A percentile compares a stretch with the other conserved stretches of the same genome.
These are phyloP conservation scores for Petunia secreta DNA, from an alignment of 257 asterid species.

Conservation along the genomic window DNA sequence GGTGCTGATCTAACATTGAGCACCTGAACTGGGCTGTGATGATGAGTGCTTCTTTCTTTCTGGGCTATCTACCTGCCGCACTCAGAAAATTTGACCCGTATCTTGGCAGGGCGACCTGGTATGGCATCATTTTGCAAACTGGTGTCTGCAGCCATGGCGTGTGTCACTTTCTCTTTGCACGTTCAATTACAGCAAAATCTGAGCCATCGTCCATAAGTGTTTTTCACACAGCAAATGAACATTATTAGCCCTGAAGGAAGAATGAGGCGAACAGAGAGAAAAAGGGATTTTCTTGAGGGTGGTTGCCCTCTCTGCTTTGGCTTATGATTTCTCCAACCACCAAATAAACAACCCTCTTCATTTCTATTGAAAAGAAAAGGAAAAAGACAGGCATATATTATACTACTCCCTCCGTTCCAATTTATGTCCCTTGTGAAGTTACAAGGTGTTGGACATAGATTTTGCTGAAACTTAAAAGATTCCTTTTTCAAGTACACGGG, in stretches of 20 bases:
- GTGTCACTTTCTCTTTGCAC: slow-evolving; percentile 2
- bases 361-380: too few relatives aligned
- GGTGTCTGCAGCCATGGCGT: slow-evolving; percentile 1
- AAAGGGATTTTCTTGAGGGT: neutral
- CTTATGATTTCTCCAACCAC: too few relatives aligned
- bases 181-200: neutral
- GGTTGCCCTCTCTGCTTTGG: too few relatives aligned
- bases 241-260: neutral
- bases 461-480: too few relatives aligned
- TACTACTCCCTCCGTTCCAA: too few relatives aligned
- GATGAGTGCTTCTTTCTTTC: slow-evolving; percentile 18
- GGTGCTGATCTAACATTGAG: too few relatives aligned
- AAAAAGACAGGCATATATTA: too few relatives aligned
- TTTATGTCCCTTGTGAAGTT: too few relatives aligned
- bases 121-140: neutral
- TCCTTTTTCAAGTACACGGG: too few relatives aligned
- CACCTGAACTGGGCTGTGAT: slow-evolving; percentile 30
- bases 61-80: slow-evolving; percentile 17
- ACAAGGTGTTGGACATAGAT: too few relatives aligned
- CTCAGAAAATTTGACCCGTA: slow-evolving; percentile 26
- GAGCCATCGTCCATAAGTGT: neutral
- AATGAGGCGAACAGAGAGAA: neutral
- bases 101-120: slow-evolving; percentile 40
- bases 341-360: too few relatives aligned
- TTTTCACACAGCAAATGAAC: neutral